Evolutionary conservation across 805 yeast species (phyloP).

Genomic region (Limtongia smithiae): DNA sequence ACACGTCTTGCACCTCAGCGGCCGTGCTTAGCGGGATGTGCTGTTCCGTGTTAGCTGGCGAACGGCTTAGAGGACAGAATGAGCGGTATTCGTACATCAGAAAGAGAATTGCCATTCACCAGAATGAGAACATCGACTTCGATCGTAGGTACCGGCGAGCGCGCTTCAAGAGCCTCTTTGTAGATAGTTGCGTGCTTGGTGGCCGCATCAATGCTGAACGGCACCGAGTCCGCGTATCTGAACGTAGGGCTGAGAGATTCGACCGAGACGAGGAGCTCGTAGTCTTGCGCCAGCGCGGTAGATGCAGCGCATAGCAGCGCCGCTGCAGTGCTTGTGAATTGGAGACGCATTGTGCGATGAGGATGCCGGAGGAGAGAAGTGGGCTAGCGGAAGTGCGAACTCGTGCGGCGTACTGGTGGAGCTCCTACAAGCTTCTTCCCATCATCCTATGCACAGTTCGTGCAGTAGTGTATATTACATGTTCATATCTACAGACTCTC

Average conservation of each 20-base stretch:
- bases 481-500: conserved; percentile 1
- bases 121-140: not conserved
- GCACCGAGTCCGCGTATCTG: not conserved
- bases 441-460: too few species aligned
- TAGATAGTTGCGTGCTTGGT: conserved; percentile 8
- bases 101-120: conserved; percentile 8
- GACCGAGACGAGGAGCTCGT: conserved; percentile 1
- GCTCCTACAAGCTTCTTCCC: too few species aligned
- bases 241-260: not conserved
- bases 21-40: conserved; percentile 6
- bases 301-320: too few species aligned
- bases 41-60: not conserved
- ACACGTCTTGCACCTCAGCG: conserved; percentile 4
- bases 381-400: too few species aligned
- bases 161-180: not conserved
- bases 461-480: not conserved
- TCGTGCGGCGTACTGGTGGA: too few species aligned
- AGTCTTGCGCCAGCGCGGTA: too few species aligned
- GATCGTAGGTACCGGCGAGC: not conserved
- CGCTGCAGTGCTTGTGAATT: too few species aligned
- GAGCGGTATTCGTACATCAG: conserved; percentile 6
- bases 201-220: conserved; percentile 1
- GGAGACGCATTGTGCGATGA: too few species aligned
- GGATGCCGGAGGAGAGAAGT: not conserved
- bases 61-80: not conserved